These are phyloP conservation scores for Pseudogymnoascus verrucosus DNA, from an alignment of 2,329 filamentous ascomycete genomes.

Conservation along the genomic window DNA sequence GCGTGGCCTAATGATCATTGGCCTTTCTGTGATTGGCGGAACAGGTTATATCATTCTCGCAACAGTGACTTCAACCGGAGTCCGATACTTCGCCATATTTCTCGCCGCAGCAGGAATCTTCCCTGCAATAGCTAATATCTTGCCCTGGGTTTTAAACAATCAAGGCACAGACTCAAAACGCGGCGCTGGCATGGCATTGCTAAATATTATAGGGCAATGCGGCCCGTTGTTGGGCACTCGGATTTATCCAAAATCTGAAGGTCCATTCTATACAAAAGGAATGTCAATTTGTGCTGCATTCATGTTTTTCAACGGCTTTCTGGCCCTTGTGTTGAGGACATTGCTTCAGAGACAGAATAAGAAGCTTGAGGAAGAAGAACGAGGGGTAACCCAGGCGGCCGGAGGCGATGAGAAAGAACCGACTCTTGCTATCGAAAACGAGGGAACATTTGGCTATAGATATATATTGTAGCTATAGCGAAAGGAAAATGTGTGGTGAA, in stretches of 20 bases:
- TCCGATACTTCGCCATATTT: slow-evolving; percentile 41
- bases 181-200: slow-evolving; percentile 57
- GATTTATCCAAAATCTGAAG: slow-evolving; percentile 44
- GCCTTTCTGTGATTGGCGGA: slow-evolving; percentile 48
- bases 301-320: slow-evolving; percentile 49
- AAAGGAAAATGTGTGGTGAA: background rate
- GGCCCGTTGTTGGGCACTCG: slow-evolving; percentile 57
- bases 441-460: background rate
- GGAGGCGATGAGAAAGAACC: background rate
- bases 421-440: background rate
- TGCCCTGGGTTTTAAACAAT: slow-evolving; percentile 64
- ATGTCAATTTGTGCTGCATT: slow-evolving; percentile 53
- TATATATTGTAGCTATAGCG: background rate
- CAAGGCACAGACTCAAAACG: slow-evolving; percentile 61
- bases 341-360: slow-evolving; percentile 53
- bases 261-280: slow-evolving; percentile 44
- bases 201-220: slow-evolving; percentile 59
- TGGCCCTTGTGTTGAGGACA: slow-evolving; percentile 45
- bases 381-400: background rate
- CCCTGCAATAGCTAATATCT: slow-evolving; percentile 59
- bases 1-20: slow-evolving; percentile 51
- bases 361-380: slow-evolving; percentile 41
- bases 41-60: slow-evolving; percentile 60
- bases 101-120: slow-evolving; percentile 56
- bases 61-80: slow-evolving; percentile 36